A percentile compares a stretch with the other conserved stretches of the same genome.
These are phyloP conservation scores for Populus pruinosa DNA, from an alignment of 345 rosid genomes.

Conservation along the genomic window DNA sequence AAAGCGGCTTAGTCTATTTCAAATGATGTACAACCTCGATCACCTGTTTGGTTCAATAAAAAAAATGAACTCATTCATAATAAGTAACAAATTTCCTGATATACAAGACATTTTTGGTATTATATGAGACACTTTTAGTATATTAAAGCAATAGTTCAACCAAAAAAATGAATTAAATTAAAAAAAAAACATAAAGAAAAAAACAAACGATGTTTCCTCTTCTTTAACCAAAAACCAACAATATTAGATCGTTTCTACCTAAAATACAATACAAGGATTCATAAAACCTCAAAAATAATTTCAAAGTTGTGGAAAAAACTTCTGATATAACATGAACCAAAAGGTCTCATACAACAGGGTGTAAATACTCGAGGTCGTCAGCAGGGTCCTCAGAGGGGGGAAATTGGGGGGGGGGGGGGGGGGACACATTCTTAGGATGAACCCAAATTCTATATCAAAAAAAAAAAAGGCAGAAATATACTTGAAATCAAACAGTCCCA, in stretches of 20 bases:
- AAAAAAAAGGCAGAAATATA: not conserved
- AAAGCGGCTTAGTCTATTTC: not conserved
- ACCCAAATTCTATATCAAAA: not conserved
- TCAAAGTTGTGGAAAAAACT: not conserved
- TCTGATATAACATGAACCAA: not conserved
- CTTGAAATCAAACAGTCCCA: not conserved
- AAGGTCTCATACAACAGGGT: not conserved
- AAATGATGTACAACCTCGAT: not conserved
- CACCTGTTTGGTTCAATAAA: conserved; percentile 9
- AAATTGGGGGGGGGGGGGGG: not conserved
- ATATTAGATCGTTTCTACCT: not conserved
- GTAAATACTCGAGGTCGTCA: not conserved
- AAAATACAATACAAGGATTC: not conserved
- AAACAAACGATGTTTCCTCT: not conserved
- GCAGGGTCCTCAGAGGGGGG: not conserved
- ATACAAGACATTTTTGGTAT: not conserved
- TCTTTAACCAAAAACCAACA: not conserved
- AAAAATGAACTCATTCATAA: not conserved
- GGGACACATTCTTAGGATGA: not conserved
- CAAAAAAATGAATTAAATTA: not conserved
- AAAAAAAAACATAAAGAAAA: not conserved
- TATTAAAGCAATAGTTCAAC: not conserved
- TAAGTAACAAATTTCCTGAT: not conserved
- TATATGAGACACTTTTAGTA: not conserved
- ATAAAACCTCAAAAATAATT: not conserved